Percentiles rank a stretch among this genome's conserved stretches.
Evolutionary conservation across 805 yeast species (phyloP).

Genomic region (Yamadazyma olivae): DNA sequence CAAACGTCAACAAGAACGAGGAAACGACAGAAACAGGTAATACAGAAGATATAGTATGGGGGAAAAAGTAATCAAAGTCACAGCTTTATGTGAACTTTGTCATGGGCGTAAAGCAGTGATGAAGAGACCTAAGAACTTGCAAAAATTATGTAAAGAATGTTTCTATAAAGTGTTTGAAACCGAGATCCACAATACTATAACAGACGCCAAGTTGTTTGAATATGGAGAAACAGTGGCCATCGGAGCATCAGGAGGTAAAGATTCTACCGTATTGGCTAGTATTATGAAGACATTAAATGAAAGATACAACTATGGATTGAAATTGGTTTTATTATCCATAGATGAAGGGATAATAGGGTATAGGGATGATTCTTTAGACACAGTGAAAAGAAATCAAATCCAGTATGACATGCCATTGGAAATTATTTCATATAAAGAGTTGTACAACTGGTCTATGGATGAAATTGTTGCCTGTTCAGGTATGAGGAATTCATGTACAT

Average conservation of each 20-base stretch:
- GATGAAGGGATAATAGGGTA: slow-evolving; percentile 98
- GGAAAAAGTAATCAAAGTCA: slow-evolving; percentile 25
- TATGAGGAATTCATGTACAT: slow-evolving; percentile 89
- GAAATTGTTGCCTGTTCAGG: slow-evolving; percentile 95
- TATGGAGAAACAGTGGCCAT: slow-evolving; percentile 89
- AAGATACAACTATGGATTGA: slow-evolving; percentile 82
- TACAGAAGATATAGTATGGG: background rate
- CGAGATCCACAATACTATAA: slow-evolving; percentile 90
- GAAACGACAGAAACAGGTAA: background rate
- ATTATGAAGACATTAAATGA: slow-evolving; percentile 85
- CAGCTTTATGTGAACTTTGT: slow-evolving; percentile 77
- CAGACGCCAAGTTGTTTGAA: slow-evolving; percentile 62
- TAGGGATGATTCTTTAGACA: slow-evolving; percentile 94
- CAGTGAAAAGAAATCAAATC: slow-evolving; percentile 87
- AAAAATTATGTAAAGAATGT: slow-evolving; percentile 86
- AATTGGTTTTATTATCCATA: slow-evolving; percentile 76
- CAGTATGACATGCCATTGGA: slow-evolving; percentile 81
- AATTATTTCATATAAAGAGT: slow-evolving; percentile 80
- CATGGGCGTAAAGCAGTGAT: slow-evolving; percentile 78
- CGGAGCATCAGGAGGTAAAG: slow-evolving; percentile 99
- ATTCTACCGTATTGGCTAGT: slow-evolving; percentile 91
- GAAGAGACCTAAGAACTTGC: slow-evolving; percentile 88
- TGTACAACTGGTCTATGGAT: slow-evolving; percentile 99
- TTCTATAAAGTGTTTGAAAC: slow-evolving; percentile 90
- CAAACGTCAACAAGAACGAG: no score